These are phyloP conservation scores for Vigna radiata DNA, from an alignment of 306 rosid genomes.

Conservation along the genomic window DNA sequence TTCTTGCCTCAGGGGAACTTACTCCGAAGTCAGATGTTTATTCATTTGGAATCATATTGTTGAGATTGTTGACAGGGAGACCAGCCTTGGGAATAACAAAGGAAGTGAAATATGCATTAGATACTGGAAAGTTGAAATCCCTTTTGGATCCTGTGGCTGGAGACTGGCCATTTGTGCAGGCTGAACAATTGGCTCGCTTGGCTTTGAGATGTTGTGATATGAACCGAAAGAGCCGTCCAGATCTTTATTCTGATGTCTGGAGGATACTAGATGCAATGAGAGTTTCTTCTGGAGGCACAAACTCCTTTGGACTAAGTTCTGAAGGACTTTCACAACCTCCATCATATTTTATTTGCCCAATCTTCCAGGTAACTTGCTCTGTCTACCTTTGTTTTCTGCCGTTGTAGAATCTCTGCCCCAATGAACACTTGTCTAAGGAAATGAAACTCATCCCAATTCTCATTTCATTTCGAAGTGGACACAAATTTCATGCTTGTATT, in stretches of 20 bases:
- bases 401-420: slow-evolving; percentile 16
- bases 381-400: not conserved
- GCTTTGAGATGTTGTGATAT: slow-evolving; percentile 89
- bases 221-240: slow-evolving; percentile 69
- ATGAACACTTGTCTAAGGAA: slow-evolving; percentile 9
- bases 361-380: slow-evolving; percentile 74
- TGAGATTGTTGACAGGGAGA: slow-evolving; percentile 80
- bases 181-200: slow-evolving; percentile 76
- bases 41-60: slow-evolving; percentile 84
- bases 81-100: slow-evolving; percentile 74
- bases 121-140: slow-evolving; percentile 64
- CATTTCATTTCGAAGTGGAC: not conserved
- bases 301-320: slow-evolving; percentile 63
- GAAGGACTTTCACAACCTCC: slow-evolving; percentile 76
- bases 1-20: slow-evolving; percentile 76
- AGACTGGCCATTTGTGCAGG: slow-evolving; percentile 95
- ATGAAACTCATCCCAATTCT: slow-evolving; percentile 17
- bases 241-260: slow-evolving; percentile 83
- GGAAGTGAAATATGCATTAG: slow-evolving; percentile 76
- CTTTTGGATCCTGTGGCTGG: slow-evolving; percentile 95
- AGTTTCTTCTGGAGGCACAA: slow-evolving; percentile 66
- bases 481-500: not conserved
- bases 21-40: slow-evolving; percentile 86
- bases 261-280: slow-evolving; percentile 83
- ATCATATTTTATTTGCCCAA: slow-evolving; percentile 82